Conservation (phyloP, 208 protist species). For the Naegleria gruberi region DNA sequence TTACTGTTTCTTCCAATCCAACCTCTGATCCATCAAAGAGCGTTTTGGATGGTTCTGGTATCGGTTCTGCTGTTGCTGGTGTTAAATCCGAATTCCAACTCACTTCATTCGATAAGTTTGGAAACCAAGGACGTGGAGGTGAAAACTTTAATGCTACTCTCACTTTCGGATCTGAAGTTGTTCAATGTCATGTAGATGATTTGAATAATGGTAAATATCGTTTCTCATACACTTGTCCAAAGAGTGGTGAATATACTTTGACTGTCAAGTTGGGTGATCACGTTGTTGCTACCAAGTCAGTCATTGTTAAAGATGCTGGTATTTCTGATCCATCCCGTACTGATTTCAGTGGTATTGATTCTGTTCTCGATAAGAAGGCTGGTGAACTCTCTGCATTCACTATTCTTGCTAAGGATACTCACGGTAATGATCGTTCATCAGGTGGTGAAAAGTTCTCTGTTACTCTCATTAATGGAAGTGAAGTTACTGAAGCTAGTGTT, state of each 20-base stretch:
- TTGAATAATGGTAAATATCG: not conserved
- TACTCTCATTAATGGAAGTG: not conserved
- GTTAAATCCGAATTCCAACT: not conserved
- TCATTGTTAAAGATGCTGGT: constrained; percentile 22
- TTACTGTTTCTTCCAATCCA: not conserved
- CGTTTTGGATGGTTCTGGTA: not conserved
- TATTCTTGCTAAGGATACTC: not conserved
- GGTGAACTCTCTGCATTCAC: not conserved
- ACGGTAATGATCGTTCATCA: constrained; percentile 11
- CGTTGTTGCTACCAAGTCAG: not conserved
- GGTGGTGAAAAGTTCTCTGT: constrained; percentile 16
- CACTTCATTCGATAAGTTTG: not conserved
- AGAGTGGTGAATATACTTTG: constrained; percentile 4
- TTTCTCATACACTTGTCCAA: constrained; percentile 2
- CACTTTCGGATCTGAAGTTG: not conserved
- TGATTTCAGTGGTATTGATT: not conserved
- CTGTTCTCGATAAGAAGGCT: not conserved
- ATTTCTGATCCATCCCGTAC: not conserved
- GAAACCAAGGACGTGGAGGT: not conserved
- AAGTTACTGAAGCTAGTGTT: not conserved
- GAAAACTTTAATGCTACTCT: not conserved
- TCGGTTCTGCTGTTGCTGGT: not conserved
- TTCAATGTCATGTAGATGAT: not conserved
- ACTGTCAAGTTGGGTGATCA: not conserved
- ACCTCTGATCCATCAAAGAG: not conserved